phyloP scores from a whole-genome alignment of 2,329 filamentous ascomycete genomes.

The Dactylellina haptotyla region DNA sequence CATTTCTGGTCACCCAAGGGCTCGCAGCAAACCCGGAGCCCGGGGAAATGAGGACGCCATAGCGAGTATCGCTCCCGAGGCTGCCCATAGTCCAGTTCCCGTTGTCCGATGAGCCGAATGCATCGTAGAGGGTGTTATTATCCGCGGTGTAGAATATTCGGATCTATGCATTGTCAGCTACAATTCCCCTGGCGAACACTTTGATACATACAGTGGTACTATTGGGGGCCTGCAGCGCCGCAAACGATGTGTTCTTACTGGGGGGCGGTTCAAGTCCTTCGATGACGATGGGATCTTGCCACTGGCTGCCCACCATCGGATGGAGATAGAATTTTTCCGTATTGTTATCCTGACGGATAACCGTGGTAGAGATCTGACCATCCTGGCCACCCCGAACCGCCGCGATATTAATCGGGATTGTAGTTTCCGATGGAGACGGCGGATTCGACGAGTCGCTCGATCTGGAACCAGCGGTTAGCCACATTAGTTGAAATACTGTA shows the following conservation, averaged over 20 bases:
- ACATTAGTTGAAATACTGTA: not conserved
- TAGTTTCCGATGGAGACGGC: not conserved
- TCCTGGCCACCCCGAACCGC: conserved; percentile 7
- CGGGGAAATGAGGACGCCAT: conserved; percentile 26
- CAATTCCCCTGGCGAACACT: not conserved
- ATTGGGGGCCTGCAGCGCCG: conserved; percentile 20
- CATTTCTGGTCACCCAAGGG: conserved; percentile 15
- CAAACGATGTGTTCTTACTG: conserved; percentile 36
- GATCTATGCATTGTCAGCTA: conserved; percentile 1
- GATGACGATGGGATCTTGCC: conserved; percentile 24
- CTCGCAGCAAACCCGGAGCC: conserved; percentile 30
- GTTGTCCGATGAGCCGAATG: conserved; percentile 14
- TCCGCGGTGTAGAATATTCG: conserved; percentile 41
- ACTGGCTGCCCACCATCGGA: not conserved
- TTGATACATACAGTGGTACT: conserved; percentile 19
- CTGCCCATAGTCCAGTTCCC: conserved; percentile 31
- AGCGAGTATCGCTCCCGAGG: conserved; percentile 32
- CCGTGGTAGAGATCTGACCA: not conserved
- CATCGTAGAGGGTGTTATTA: conserved; percentile 45
- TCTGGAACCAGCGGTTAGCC: not conserved
- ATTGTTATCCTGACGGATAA: conserved; percentile 33
- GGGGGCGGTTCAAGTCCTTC: conserved; percentile 25
- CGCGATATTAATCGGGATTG: conserved; percentile 23
- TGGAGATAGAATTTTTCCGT: conserved; percentile 26
- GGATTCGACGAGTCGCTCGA: not conserved